Evolutionary conservation across 345 rosid genomes (phyloP).

Genomic region (Eucalyptus sideroxylon): DNA sequence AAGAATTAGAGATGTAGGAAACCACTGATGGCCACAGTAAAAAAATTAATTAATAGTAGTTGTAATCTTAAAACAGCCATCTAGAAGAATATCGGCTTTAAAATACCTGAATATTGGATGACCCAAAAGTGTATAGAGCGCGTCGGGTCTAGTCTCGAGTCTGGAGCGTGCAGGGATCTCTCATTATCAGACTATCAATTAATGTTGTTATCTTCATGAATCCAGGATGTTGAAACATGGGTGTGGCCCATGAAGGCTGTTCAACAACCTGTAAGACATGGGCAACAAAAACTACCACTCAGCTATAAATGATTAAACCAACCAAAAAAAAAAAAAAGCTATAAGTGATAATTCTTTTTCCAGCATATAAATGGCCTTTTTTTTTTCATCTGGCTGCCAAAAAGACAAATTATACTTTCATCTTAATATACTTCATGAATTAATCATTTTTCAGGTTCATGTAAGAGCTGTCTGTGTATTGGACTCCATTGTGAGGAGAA

Average conservation of each 20-base stretch:
- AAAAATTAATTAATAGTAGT: neutral
- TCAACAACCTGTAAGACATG: neutral
- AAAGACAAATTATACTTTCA: neutral
- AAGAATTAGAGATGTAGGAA: neutral
- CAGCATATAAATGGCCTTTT: neutral
- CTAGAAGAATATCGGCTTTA: neutral
- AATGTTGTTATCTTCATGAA: neutral
- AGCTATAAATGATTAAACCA: neutral
- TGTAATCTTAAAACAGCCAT: neutral
- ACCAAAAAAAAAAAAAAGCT: no score
- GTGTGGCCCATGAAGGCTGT: neutral
- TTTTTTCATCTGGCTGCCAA: neutral
- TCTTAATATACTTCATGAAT: neutral
- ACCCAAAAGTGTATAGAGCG: neutral
- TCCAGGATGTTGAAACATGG: neutral
- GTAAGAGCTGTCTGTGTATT: slow-evolving; percentile 89
- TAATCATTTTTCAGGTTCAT: slow-evolving; percentile 38
- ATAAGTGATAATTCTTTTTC: neutral
- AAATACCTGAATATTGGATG: neutral
- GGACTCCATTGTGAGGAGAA: slow-evolving; percentile 79
- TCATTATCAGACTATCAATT: neutral
- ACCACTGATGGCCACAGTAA: neutral
- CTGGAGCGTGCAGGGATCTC: neutral
- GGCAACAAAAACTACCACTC: neutral
- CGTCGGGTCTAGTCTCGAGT: neutral